Evolutionary conservation across 2,329 filamentous ascomycete species (phyloP).

Genomic region (Scleromitrula shiraiana): DNA sequence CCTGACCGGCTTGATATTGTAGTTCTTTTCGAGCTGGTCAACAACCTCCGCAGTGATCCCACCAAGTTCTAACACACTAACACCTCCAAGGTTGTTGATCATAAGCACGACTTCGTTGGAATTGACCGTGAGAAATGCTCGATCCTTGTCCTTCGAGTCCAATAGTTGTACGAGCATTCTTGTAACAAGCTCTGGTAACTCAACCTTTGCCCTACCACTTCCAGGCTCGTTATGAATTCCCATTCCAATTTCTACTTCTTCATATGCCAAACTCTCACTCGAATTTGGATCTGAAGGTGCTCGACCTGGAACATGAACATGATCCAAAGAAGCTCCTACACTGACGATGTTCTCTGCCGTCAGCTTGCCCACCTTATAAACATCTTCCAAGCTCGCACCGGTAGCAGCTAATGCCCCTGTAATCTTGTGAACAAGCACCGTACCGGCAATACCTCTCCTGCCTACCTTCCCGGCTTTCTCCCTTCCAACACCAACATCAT

Average conservation of each 20-base stretch:
- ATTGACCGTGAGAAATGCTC: constrained; percentile 51
- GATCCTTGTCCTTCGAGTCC: constrained; percentile 52
- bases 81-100: constrained; percentile 63
- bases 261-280: constrained; percentile 46
- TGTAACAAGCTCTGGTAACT: constrained; percentile 42
- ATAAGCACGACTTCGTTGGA: constrained; percentile 56
- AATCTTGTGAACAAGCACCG: constrained; percentile 86
- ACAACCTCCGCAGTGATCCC: constrained; percentile 61
- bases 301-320: constrained; percentile 89
- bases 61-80: constrained; percentile 58
- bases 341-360: constrained; percentile 71
- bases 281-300: constrained; percentile 42
- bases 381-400: constrained; percentile 60
- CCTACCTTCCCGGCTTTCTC: constrained; percentile 84
- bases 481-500: constrained; percentile 85
- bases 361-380: constrained; percentile 62
- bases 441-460: constrained; percentile 81
- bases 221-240: constrained; percentile 63
- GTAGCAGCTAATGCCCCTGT: constrained; percentile 72
- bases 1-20: constrained; percentile 52
- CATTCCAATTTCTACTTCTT: constrained; percentile 61
- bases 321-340: constrained; percentile 76
- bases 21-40: constrained; percentile 48
- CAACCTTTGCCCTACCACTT: constrained; percentile 41
- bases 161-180: constrained; percentile 60